Conservation (phyloP, 371 early-diverging fungal species). For the Dichotomocladium elegans region DNA sequence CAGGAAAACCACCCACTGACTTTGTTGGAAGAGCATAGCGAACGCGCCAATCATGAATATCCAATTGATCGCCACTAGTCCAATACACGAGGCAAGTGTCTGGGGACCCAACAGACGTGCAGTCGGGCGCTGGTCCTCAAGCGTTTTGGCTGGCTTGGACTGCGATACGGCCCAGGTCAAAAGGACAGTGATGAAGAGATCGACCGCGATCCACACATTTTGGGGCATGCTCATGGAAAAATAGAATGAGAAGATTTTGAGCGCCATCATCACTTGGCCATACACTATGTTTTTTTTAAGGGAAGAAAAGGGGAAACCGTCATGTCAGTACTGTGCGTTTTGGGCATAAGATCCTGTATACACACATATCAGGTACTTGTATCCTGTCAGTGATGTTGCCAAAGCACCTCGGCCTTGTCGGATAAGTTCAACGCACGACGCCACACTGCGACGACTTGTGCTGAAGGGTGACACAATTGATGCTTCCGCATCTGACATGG, state of each 20-base stretch:
- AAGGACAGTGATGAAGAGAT: constrained; percentile 52
- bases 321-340: no score
- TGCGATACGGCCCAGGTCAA: constrained; percentile 58
- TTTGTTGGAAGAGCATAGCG: constrained; percentile 49
- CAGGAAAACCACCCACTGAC: background rate
- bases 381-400: constrained; percentile 72
- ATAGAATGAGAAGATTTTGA: constrained; percentile 57
- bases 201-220: constrained; percentile 53
- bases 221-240: constrained; percentile 54
- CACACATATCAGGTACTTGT: constrained; percentile 62
- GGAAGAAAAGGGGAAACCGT: no score
- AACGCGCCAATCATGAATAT: constrained; percentile 51
- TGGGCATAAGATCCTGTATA: background rate
- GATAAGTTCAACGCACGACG: constrained; percentile 66
- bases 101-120: constrained; percentile 71
- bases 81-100: constrained; percentile 61
- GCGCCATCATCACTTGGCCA: constrained; percentile 66
- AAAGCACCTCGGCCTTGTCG: constrained; percentile 72
- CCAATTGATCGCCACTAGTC: constrained; percentile 64
- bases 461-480: constrained; percentile 89
- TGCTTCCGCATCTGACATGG: constrained; percentile 74
- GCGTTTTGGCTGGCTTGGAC: constrained; percentile 46
- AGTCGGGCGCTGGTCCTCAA: constrained; percentile 68
- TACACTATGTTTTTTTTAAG: constrained; percentile 36
- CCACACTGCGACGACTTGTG: constrained; percentile 55